Evolutionary conservation across 129 eudicot species (phyloP), one percentile per base, ranked within the genome.

Genomic region (Chrysanthemum lavandulifolium): DNA sequence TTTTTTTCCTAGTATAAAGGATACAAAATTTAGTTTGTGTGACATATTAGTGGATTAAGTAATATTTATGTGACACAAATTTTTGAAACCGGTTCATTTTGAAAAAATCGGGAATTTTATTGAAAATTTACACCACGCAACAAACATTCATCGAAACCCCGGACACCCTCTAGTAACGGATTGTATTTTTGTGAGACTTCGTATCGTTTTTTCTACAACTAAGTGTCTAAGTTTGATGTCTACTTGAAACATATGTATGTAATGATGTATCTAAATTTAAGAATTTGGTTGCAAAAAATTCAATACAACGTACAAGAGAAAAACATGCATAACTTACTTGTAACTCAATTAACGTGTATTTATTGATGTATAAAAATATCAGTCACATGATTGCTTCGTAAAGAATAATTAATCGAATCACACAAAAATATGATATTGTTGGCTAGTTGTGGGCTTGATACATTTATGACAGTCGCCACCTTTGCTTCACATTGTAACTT

Each of bases 401-500:
- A 31, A 16, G 12, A 75, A 57, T 25, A 56, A 31, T 31, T 31
- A 31, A 47, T n/a, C 48, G 58, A 56, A 75, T 76, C 68, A 48
- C 52, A 13, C 67, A 67, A 43, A 40, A 75, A 49, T 49, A 68
- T 47, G 69, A 68, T 66, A 75, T 67, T 75, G 51, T 21, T 36
- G 61, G 10, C 61, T 15, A 13, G 11, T 63, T 12, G 68, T 33
- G 10, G 56, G 21, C 63, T 63, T 63, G 61, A 63, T 18, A 16
- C 62, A 60, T 14, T 60, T 13, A 73, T 73, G 60, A 61, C 69
- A 61, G 31, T 61, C 66, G 56, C 60, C 61, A 61, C 69, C 77
- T 73, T 61, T 61, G 69, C 77, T 73, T 73, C 69, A 48, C 40
- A 59, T 72, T 72, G 48, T 9, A 59, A 59, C 67, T 57, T 54